A percentile compares a stretch with the other conserved stretches of the same genome.
phyloP scores from a whole-genome alignment of 352 stramenopile genomes.

The Blastocystis sp. region DNA sequence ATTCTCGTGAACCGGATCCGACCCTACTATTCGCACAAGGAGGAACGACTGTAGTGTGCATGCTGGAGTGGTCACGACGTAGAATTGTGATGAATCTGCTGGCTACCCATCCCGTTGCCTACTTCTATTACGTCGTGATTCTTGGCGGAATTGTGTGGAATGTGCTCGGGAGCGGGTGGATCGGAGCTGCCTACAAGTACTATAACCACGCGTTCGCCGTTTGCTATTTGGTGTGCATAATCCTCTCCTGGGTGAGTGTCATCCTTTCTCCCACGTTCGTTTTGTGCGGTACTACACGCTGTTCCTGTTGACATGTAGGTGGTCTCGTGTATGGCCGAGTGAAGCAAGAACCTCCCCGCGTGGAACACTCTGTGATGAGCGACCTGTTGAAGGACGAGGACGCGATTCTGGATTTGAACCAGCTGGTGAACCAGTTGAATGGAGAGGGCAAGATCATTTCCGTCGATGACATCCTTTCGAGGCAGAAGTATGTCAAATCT shows the following conservation, averaged over 20 bases:
- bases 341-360: not conserved
- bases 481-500: conserved; percentile 21
- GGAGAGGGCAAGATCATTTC: conserved; percentile 23
- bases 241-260: conserved; percentile 47
- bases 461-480: conserved; percentile 57
- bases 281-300: conserved; percentile 23
- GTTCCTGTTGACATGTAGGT: not conserved
- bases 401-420: not conserved
- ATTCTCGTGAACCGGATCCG: conserved; percentile 22
- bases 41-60: conserved; percentile 8
- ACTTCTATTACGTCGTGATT: conserved; percentile 33
- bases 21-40: conserved; percentile 29
- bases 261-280: conserved; percentile 51
- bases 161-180: conserved; percentile 34
- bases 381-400: conserved; percentile 10
- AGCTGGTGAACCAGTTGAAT: conserved; percentile 17
- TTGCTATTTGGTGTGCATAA: conserved; percentile 59
- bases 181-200: conserved; percentile 4
- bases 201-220: conserved; percentile 41
- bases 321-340: conserved; percentile 20
- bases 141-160: conserved; percentile 59
- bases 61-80: not conserved
- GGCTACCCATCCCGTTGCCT: conserved; percentile 20
- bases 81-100: conserved; percentile 45
- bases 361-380: not conserved